Conservation (phyloP, 306 rosid species). For the Prunus campanulata region DNA sequence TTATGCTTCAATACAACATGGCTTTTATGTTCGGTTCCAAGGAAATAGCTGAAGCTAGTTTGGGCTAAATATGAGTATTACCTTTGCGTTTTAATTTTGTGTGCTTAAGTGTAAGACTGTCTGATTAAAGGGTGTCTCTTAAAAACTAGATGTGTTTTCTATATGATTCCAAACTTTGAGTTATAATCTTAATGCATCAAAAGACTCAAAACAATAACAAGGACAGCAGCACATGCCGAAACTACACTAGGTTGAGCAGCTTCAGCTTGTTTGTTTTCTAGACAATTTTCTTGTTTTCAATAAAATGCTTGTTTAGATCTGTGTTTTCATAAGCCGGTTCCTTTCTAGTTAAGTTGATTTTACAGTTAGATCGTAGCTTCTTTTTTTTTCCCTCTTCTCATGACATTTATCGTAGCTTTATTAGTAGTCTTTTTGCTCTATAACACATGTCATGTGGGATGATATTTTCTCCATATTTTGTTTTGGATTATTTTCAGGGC, state of each 20-base stretch:
- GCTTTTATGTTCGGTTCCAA: neutral
- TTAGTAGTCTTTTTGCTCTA: neutral
- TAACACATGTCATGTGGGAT: slow-evolving; percentile 11
- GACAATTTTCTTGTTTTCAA: neutral
- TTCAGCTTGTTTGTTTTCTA: neutral
- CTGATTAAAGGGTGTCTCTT: neutral
- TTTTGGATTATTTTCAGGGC: slow-evolving; percentile 50
- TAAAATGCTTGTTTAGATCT: neutral
- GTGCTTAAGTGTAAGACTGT: neutral
- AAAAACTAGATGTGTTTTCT: neutral
- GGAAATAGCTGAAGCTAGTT: neutral
- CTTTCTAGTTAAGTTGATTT: neutral
- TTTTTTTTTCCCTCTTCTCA: neutral
- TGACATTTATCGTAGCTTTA: neutral
- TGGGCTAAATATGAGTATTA: neutral
- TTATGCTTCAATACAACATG: neutral
- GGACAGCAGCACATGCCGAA: neutral
- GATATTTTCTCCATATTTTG: slow-evolving; percentile 1
- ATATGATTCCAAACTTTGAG: neutral
- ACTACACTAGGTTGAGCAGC: neutral
- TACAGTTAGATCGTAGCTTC: neutral
- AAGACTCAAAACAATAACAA: neutral
- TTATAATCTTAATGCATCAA: neutral
- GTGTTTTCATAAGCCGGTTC: slow-evolving; percentile 7
- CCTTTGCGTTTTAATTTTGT: neutral